A percentile compares a stretch with the other conserved stretches of the same genome.
phyloP scores from a whole-genome alignment of 1,139 yeast genomes.

The Taiozyma sp. region DNA sequence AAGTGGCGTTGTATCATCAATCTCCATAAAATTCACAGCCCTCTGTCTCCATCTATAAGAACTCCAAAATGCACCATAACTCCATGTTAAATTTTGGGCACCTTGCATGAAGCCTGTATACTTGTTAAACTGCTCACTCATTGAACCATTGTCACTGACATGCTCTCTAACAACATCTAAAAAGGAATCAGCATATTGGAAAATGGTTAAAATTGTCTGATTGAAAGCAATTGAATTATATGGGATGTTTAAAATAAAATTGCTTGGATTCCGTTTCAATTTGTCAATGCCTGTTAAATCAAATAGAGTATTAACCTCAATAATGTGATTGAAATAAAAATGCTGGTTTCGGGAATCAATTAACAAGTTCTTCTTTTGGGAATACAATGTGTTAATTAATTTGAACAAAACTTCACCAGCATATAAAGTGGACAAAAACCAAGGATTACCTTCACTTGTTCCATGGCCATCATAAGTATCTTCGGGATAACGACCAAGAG shows the following conservation, averaged over 20 bases:
- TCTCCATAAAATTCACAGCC: slow-evolving; percentile 15
- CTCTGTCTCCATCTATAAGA: slow-evolving; percentile 60
- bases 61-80: slow-evolving; percentile 76
- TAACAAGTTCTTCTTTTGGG: slow-evolving; percentile 29
- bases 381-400: slow-evolving; percentile 31
- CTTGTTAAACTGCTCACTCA: slow-evolving; percentile 87
- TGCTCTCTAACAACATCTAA: slow-evolving; percentile 69
- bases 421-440: slow-evolving; percentile 87
- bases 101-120: slow-evolving; percentile 85
- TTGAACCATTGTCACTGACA: slow-evolving; percentile 64
- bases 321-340: slow-evolving; percentile 27
- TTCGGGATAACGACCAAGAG: slow-evolving; percentile 90
- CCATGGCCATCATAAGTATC: slow-evolving; percentile 84
- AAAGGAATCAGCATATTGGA: slow-evolving; percentile 71
- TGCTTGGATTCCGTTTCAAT: slow-evolving; percentile 4
- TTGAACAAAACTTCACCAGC: slow-evolving; percentile 49
- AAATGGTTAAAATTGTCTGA: slow-evolving; percentile 41
- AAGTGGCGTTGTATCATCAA: not conserved
- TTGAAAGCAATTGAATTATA: slow-evolving; percentile 45
- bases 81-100: slow-evolving; percentile 87
- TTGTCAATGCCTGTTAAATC: not conserved
- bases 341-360: slow-evolving; percentile 21
- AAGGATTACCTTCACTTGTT: slow-evolving; percentile 81
- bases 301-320: slow-evolving; percentile 7
- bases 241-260: slow-evolving; percentile 25